Evolutionary conservation across 495 filamentous ascomycete genomes (phyloP).

Genomic region (Penicillium ochrochloron): DNA sequence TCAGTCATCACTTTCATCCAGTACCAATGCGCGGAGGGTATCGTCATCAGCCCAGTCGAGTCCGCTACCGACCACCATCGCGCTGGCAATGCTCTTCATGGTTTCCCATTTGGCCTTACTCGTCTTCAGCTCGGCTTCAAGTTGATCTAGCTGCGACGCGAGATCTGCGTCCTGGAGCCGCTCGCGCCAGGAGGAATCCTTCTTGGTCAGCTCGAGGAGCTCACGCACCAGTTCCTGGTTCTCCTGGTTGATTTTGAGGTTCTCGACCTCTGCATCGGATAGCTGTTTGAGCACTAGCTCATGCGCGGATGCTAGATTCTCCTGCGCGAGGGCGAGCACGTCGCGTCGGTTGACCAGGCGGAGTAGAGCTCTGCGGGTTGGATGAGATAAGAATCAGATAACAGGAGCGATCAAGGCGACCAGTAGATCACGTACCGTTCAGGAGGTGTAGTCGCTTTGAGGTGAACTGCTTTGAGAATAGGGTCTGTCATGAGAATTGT

Average conservation of each 20-base stretch:
- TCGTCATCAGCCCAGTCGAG: slow-evolving; percentile 80
- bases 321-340: slow-evolving; percentile 60
- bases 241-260: slow-evolving; percentile 53
- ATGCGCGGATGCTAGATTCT: slow-evolving; percentile 58
- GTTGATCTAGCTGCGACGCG: slow-evolving; percentile 54
- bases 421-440: slow-evolving; percentile 60
- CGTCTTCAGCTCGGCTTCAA: slow-evolving; percentile 59
- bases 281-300: slow-evolving; percentile 52
- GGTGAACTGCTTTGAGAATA: slow-evolving; percentile 75
- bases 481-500: slow-evolving; percentile 72
- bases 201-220: slow-evolving; percentile 63
- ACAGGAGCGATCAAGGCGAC: not conserved
- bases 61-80: slow-evolving; percentile 80
- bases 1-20: slow-evolving; percentile 70
- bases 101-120: slow-evolving; percentile 69
- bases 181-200: slow-evolving; percentile 57
- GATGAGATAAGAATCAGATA: slow-evolving; percentile 13
- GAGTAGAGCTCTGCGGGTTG: slow-evolving; percentile 60
- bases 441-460: slow-evolving; percentile 64
- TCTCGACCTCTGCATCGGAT: slow-evolving; percentile 58
- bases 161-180: slow-evolving; percentile 54
- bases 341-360: slow-evolving; percentile 71
- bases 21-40: slow-evolving; percentile 69
- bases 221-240: slow-evolving; percentile 66
- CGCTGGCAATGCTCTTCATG: slow-evolving; percentile 75